These are phyloP conservation scores for Tolypocladium tundrense DNA, from an alignment of 2,329 filamentous ascomycete species.

Conservation along the genomic window DNA sequence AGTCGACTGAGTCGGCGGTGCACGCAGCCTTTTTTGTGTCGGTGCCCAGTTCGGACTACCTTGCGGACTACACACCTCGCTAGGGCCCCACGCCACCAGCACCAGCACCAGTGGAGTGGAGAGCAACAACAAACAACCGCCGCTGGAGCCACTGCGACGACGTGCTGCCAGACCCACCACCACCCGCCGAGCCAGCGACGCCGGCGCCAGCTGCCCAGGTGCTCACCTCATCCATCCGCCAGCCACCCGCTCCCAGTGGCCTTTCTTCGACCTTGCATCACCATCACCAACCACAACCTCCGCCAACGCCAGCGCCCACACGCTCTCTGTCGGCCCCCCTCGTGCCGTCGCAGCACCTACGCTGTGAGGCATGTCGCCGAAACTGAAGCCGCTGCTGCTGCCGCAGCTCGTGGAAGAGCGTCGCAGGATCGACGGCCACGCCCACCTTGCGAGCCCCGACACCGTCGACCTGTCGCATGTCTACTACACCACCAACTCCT, in stretches of 20 bases:
- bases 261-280: neutral
- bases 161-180: neutral
- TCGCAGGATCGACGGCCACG: conserved; percentile 28
- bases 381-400: conserved; percentile 42
- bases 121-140: neutral
- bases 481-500: conserved; percentile 41
- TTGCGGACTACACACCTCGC: neutral
- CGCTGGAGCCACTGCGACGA: neutral
- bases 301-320: neutral
- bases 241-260: neutral
- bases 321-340: neutral
- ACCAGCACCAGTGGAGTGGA: neutral
- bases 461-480: conserved; percentile 25
- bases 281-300: neutral
- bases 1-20: neutral
- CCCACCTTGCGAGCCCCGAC: conserved; percentile 22
- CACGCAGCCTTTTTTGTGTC: neutral
- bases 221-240: neutral
- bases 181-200: neutral
- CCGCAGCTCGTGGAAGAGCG: conserved; percentile 43
- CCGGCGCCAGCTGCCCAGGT: neutral
- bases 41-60: neutral
- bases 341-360: neutral
- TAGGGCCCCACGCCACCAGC: neutral
- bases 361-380: conserved; percentile 29